phyloP scores from a whole-genome alignment of 2,329 filamentous ascomycete genomes.

The Colletotrichum sp. region DNA sequence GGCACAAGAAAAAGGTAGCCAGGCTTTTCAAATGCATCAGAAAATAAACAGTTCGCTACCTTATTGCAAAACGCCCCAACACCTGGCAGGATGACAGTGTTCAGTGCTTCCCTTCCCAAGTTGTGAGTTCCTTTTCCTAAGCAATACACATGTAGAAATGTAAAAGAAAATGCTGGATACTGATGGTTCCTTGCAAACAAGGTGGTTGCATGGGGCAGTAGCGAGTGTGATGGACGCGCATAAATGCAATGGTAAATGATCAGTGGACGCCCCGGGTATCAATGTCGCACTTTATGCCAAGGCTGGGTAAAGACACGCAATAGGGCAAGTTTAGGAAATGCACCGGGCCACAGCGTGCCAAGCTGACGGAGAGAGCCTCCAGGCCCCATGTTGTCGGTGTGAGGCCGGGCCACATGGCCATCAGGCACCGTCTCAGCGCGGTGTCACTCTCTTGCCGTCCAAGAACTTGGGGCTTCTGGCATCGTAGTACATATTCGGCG shows the following conservation, averaged over 20 bases:
- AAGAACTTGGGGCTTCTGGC: slow-evolving; percentile 56
- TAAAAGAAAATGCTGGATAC: not conserved
- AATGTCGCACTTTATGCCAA: not conserved
- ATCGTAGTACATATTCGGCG: slow-evolving; percentile 54
- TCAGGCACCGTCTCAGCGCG: not conserved
- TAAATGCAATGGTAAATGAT: not conserved
- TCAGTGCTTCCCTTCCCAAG: not conserved
- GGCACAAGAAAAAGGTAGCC: not conserved
- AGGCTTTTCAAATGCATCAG: not conserved
- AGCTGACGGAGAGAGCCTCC: not conserved
- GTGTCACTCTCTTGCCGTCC: slow-evolving; percentile 55
- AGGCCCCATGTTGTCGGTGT: not conserved
- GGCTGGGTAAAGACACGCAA: not conserved
- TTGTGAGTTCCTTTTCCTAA: not conserved
- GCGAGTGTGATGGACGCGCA: not conserved
- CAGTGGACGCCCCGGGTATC: slow-evolving; percentile 2
- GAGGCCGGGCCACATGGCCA: not conserved
- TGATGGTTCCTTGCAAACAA: not conserved
- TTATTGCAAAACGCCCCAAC: slow-evolving; percentile 12
- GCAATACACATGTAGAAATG: not conserved
- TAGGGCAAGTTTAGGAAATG: not conserved
- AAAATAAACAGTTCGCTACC: slow-evolving; percentile 6
- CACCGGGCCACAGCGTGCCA: not conserved
- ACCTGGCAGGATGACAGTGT: slow-evolving; percentile 3
- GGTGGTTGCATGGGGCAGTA: not conserved